These are phyloP conservation scores for Irpex sp. DNA, from an alignment of 1,284 basidiomycete species.

Conservation along the genomic window DNA sequence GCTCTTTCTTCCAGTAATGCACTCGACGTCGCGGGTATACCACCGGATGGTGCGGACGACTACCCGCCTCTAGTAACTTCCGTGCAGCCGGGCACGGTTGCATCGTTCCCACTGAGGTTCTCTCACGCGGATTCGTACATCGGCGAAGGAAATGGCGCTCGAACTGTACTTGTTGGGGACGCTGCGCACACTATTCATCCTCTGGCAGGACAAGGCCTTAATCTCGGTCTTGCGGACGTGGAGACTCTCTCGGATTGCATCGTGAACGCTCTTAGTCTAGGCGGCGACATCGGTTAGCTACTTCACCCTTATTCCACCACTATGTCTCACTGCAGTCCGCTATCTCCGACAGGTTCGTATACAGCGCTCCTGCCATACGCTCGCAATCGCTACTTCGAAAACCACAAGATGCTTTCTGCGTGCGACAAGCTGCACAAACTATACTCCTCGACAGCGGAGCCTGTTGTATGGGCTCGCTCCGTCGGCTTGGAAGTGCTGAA, in stretches of 20 bases:
- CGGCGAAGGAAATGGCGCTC: constrained; percentile 59
- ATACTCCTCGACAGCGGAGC: constrained; percentile 62
- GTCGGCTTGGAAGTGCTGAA: constrained; percentile 90
- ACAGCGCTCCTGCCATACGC: constrained; percentile 77
- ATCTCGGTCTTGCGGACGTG: constrained; percentile 88
- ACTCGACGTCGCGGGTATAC: constrained; percentile 43
- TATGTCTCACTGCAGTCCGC: too few relatives aligned
- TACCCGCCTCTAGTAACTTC: constrained; percentile 76
- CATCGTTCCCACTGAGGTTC: constrained; percentile 88
- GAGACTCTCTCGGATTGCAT: constrained; percentile 67
- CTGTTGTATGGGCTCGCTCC: constrained; percentile 83
- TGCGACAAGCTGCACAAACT: constrained; percentile 89
- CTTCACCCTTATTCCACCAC: neutral
- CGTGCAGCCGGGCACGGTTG: constrained; percentile 76
- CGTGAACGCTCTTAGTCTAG: constrained; percentile 49
- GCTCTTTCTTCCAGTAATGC: constrained; percentile 51
- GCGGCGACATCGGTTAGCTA: constrained; percentile 76
- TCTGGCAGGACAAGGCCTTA: constrained; percentile 96
- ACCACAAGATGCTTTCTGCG: constrained; percentile 80
- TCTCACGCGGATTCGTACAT: constrained; percentile 89
- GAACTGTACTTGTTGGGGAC: constrained; percentile 92
- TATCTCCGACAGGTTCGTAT: constrained; percentile 55
- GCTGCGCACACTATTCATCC: constrained; percentile 96
- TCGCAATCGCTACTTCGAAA: constrained; percentile 77
- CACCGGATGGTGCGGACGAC: constrained; percentile 56